phyloP scores from a whole-genome alignment of 768 basidiomycete genomes.

The Leccinum boreale region DNA sequence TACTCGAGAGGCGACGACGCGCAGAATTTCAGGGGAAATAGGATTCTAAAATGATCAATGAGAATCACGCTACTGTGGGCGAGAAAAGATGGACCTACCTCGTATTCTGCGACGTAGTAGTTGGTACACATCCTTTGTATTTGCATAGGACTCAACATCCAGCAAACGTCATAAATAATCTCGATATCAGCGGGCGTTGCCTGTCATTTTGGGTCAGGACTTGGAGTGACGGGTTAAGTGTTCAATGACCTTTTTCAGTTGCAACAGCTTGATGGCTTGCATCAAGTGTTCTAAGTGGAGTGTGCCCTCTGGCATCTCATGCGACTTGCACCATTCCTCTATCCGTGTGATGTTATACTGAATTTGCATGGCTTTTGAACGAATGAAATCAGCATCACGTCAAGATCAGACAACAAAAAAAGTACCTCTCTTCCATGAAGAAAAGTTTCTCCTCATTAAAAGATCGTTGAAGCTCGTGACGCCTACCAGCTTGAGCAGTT shows the following conservation, averaged over 20 bases:
- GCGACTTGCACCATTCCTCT: slow-evolving; percentile 99
- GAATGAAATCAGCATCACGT: neutral
- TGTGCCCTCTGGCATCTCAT: slow-evolving; percentile 98
- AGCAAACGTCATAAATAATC: slow-evolving; percentile 99
- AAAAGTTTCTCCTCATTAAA: slow-evolving; percentile 97
- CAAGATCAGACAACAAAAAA: slow-evolving; percentile 5
- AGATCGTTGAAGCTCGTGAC: slow-evolving; percentile 98
- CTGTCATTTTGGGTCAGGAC: slow-evolving; percentile 36
- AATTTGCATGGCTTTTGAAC: slow-evolving; percentile 90
- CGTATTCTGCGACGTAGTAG: slow-evolving; percentile 99
- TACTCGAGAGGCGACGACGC: slow-evolving; percentile 93
- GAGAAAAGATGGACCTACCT: slow-evolving; percentile 48
- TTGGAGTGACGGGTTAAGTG: neutral
- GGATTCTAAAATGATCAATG: slow-evolving; percentile 60
- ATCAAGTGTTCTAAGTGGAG: slow-evolving; percentile 97
- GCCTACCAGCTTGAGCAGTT: slow-evolving; percentile 92
- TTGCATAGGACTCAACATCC: slow-evolving; percentile 99
- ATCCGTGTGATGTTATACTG: slow-evolving; percentile 98
- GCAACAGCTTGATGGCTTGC: slow-evolving; percentile 98
- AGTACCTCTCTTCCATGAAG: slow-evolving; percentile 98
- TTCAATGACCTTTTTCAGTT: slow-evolving; percentile 84
- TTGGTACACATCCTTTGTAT: slow-evolving; percentile 99
- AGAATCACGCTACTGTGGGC: neutral
- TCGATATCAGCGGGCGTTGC: slow-evolving; percentile 94
- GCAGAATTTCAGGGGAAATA: slow-evolving; percentile 94